These are phyloP conservation scores for Cardiospermum halicacabum DNA, from an alignment of 345 rosid species.

Conservation along the genomic window DNA sequence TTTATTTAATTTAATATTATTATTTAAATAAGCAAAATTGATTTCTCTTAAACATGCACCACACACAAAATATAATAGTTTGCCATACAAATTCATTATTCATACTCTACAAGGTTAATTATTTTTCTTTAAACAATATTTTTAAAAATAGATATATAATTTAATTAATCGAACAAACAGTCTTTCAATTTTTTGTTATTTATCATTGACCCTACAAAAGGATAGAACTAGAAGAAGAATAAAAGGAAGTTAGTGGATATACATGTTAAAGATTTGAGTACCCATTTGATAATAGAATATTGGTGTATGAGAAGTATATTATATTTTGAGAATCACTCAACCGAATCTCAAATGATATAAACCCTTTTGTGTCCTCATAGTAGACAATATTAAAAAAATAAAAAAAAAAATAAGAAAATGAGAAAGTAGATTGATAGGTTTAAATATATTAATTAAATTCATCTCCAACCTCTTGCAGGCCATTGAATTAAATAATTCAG, in stretches of 20 bases:
- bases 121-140: neutral
- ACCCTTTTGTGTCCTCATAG: conserved; percentile 17
- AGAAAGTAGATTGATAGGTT: conserved; percentile 20
- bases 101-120: neutral
- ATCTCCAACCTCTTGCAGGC: conserved; percentile 28
- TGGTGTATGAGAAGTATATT: neutral
- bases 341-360: conserved; percentile 13
- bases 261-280: neutral
- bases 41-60: no score
- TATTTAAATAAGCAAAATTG: no score
- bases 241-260: neutral
- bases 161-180: neutral
- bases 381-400: conserved; percentile 5
- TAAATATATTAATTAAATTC: conserved; percentile 21
- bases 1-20: no score
- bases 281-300: neutral
- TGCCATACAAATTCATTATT: neutral
- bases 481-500: conserved; percentile 37
- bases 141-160: neutral
- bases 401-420: neutral
- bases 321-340: conserved; percentile 17
- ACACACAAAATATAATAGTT: neutral
- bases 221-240: neutral
- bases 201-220: conserved; percentile 4
- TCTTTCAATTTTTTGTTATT: neutral